Base-by-base conservation (phyloP, 179 eudicot genomes). In the Corrigiola litoralis region DNA sequence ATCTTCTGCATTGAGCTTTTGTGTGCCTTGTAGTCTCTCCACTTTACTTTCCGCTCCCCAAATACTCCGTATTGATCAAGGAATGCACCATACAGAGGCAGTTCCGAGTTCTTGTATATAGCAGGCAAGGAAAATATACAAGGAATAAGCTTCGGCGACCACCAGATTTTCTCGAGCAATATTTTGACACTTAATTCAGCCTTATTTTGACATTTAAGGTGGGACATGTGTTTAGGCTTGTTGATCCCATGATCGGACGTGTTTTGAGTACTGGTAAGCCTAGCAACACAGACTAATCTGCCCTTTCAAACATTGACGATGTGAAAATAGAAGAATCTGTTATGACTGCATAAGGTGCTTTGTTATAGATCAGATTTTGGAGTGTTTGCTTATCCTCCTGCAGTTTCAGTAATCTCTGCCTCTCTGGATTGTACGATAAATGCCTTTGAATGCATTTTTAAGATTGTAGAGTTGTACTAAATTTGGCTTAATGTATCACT, bases 161-260 rank as follows among this genome's bases (percentile, higher is more conserved):
- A n/a, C n/a, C n/a, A n/a, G n/a, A n/a, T n/a, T n/a, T n/a, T n/a
- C n/a, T n/a, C n/a, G n/a, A n/a, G n/a, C n/a, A n/a, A n/a, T n/a
- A n/a, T n/a, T n/a, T n/a, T n/a, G n/a, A n/a, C n/a, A n/a, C n/a
- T n/a, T n/a, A n/a, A n/a, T n/a, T n/a, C n/a, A n/a, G n/a, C n/a
- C n/a, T n/a, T n/a, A n/a, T n/a, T n/a, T n/a, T n/a, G n/a, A n/a
- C n/a, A n/a, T n/a, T n/a, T n/a, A 94, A 82, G 96, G 91, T 42
- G 91, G 97, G 44, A 84, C 89, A 40, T 86, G 95, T 60, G 95
- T 90, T 80, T 48, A 87, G 89, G 8, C 84, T 82, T 5, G 71
- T 92, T 29, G 83, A 92, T 69, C 87, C 95, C 16, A 70, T 90
- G 92, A 84, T 86, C 29, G 97, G 97, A 21, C 86, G 92, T 32